phyloP scores from a whole-genome alignment of 331 rosid species.

The Arachis monticola region DNA sequence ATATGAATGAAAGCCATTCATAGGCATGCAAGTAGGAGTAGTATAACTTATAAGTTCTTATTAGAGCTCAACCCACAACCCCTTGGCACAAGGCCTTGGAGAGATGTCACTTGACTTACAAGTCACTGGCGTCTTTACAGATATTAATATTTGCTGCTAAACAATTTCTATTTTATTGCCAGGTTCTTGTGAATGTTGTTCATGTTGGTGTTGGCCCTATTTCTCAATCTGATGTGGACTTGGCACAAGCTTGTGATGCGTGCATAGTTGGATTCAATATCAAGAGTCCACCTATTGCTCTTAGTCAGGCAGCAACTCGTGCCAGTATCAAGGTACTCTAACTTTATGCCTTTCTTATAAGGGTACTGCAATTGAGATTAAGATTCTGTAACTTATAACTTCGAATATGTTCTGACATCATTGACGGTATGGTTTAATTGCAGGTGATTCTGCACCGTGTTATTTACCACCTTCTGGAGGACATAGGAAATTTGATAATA shows the following conservation, averaged over 20 bases:
- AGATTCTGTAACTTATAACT: not conserved
- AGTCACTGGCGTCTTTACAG: not conserved
- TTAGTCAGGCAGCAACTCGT: conserved; percentile 65
- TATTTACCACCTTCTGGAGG: conserved; percentile 92
- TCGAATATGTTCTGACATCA: not conserved
- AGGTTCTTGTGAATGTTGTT: conserved; percentile 84
- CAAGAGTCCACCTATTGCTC: conserved; percentile 71
- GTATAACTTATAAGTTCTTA: no score
- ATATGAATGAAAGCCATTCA: no score
- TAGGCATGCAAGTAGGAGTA: no score
- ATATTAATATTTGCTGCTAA: conserved; percentile 32
- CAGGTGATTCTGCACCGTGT: conserved; percentile 84
- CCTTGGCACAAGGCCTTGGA: no score
- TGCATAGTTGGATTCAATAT: conserved; percentile 88
- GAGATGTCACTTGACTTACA: no score
- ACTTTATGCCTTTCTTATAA: conserved; percentile 15
- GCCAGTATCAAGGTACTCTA: conserved; percentile 72
- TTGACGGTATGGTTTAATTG: conserved; percentile 13
- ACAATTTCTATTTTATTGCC: conserved; percentile 36
- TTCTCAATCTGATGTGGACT: conserved; percentile 86
- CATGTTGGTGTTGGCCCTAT: conserved; percentile 92
- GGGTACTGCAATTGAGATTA: not conserved
- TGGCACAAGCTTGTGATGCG: conserved; percentile 96
- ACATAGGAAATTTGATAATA: conserved; percentile 79
- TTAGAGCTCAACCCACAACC: no score